These are phyloP conservation scores for Dictyostelium intermedium DNA, from an alignment of 78 protist species.

Conservation along the genomic window DNA sequence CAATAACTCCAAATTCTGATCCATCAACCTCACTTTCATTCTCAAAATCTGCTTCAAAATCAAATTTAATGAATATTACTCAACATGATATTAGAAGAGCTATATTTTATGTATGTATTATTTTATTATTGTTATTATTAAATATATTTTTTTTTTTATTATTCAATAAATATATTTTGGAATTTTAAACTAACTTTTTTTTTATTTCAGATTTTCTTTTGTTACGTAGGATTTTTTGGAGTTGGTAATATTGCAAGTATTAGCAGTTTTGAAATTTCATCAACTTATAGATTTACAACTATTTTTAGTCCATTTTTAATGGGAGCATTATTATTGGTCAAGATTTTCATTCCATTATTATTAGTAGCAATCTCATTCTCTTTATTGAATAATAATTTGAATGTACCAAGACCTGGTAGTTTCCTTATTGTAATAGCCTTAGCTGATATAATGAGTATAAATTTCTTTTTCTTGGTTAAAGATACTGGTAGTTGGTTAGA, in stretches of 20 bases:
- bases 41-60: neutral
- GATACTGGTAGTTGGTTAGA: conserved; percentile 92
- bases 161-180: no score
- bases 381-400: conserved; percentile 36
- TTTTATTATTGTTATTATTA: neutral
- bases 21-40: conserved; percentile 5
- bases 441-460: conserved; percentile 87
- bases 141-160: neutral
- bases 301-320: conserved; percentile 89
- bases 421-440: conserved; percentile 81
- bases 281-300: conserved; percentile 78
- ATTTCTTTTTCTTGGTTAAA: conserved; percentile 92
- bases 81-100: conserved; percentile 80
- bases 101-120: conserved; percentile 71
- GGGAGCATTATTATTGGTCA: conserved; percentile 71
- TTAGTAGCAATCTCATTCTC: conserved; percentile 67
- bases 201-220: conserved; percentile 58
- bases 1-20: neutral
- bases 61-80: neutral
- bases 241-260: conserved; percentile 95
- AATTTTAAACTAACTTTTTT: no score
- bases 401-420: conserved; percentile 49
- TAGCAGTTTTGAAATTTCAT: conserved; percentile 84
- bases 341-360: conserved; percentile 85
- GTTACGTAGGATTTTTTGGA: conserved; percentile 90